A percentile compares a stretch with the other conserved stretches of the same genome.
Conservation (phyloP, 768 basidiomycete genomes). For the Lactifluus rugatus region DNA sequence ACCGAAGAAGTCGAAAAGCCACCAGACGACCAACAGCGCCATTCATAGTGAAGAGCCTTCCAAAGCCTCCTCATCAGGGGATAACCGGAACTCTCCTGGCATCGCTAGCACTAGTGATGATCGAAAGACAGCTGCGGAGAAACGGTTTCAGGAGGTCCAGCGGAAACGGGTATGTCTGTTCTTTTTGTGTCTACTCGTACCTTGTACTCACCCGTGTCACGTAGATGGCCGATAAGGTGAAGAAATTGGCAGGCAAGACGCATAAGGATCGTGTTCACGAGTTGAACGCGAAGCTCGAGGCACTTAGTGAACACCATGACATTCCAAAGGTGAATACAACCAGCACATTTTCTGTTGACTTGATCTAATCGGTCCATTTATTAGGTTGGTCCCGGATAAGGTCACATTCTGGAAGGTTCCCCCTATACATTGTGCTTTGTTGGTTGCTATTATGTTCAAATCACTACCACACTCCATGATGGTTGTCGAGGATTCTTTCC, state of each 20-base stretch:
- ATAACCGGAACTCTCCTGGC: constrained; percentile 53
- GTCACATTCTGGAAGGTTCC: constrained; percentile 17
- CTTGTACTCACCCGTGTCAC: constrained; percentile 8
- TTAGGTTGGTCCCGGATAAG: constrained; percentile 83
- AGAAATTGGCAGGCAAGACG: constrained; percentile 69
- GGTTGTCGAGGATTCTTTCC: neutral
- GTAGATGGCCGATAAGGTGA: constrained; percentile 69
- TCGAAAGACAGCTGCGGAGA: constrained; percentile 79
- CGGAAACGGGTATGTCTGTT: constrained; percentile 48
- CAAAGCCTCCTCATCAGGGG: constrained; percentile 42
- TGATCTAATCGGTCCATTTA: constrained; percentile 5
- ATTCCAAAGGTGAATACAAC: constrained; percentile 66
- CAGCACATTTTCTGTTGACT: neutral
- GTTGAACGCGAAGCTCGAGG: constrained; percentile 79
- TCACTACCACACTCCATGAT: neutral
- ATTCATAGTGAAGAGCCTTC: constrained; percentile 34
- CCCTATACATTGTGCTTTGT: neutral
- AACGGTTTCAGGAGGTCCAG: constrained; percentile 82
- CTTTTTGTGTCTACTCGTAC: neutral
- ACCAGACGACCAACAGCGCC: constrained; percentile 30
- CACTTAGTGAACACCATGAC: constrained; percentile 87
- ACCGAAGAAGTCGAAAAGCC: constrained; percentile 70
- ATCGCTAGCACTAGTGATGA: constrained; percentile 35
- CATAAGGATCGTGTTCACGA: constrained; percentile 92
- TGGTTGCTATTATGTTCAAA: neutral